Evolutionary conservation across 2,329 filamentous ascomycete species (phyloP).

Genomic region (Coniochaeta ligniaria): DNA sequence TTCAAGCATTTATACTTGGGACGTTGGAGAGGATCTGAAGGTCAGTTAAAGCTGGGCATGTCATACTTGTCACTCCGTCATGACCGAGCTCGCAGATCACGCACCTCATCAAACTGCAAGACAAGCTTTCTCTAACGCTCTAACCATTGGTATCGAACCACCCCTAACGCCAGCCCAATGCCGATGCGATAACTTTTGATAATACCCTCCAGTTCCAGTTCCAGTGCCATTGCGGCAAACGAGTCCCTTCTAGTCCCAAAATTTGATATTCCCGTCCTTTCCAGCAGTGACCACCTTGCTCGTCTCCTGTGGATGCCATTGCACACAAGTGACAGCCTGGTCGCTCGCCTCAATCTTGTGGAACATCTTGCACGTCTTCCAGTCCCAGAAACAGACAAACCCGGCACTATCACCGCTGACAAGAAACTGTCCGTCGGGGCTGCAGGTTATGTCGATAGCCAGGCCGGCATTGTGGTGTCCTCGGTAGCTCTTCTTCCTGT

Average conservation of each 20-base stretch:
- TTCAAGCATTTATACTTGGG: too few species aligned
- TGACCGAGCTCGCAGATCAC: not conserved
- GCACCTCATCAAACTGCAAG: not conserved
- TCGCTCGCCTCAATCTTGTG: constrained; percentile 87
- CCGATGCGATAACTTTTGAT: not conserved
- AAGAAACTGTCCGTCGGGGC: constrained; percentile 87
- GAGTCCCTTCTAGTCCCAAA: constrained; percentile 68
- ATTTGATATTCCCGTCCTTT: constrained; percentile 79
- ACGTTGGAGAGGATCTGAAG: too few species aligned
- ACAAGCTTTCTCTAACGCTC: not conserved
- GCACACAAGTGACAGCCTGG: constrained; percentile 74
- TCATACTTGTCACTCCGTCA: not conserved
- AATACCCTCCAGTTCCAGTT: not conserved
- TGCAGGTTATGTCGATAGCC: constrained; percentile 81
- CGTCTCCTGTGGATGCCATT: constrained; percentile 97
- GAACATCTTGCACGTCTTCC: constrained; percentile 99
- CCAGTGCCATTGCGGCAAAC: not conserved
- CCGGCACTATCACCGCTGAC: constrained; percentile 81
- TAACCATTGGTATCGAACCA: not conserved
- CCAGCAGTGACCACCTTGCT: constrained; percentile 91
- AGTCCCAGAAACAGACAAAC: constrained; percentile 95
- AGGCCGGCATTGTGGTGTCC: constrained; percentile 96
- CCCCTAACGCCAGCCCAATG: not conserved
- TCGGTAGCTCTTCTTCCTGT: constrained; percentile 92
- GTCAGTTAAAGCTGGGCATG: too few species aligned